A percentile compares a stretch with the other conserved stretches of the same genome.
Evolutionary conservation across 495 filamentous ascomycete genomes (phyloP).

Genomic region (Clavariopsis aquatica): DNA sequence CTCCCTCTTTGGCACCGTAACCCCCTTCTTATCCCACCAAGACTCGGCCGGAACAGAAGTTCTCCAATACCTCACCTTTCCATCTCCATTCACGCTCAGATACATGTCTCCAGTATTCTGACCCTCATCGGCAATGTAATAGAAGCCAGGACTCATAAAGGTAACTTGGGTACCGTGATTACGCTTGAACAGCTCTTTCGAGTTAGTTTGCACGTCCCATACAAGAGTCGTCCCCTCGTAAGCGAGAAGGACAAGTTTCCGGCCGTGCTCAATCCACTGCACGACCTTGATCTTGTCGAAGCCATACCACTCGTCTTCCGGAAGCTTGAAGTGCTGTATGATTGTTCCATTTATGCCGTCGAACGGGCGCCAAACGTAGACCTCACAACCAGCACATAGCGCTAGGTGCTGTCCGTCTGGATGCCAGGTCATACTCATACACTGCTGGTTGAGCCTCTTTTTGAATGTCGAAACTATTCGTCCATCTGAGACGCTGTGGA

Average conservation of each 20-base stretch:
- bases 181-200: slow-evolving; percentile 15
- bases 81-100: slow-evolving; percentile 19
- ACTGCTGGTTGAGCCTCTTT: slow-evolving; percentile 8
- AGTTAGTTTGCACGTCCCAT: slow-evolving; percentile 15
- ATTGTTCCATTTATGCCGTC: neutral
- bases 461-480: slow-evolving; percentile 4
- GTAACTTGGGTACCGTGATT: neutral
- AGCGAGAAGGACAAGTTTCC: slow-evolving; percentile 7
- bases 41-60: neutral
- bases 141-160: neutral
- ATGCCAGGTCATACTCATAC: slow-evolving; percentile 15
- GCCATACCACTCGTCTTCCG: neutral
- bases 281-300: neutral
- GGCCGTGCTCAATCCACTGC: slow-evolving; percentile 16
- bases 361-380: slow-evolving; percentile 18
- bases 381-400: slow-evolving; percentile 6
- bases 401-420: slow-evolving; percentile 17
- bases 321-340: slow-evolving; percentile 10
- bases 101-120: neutral
- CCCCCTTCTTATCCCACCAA: slow-evolving; percentile 8
- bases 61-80: slow-evolving; percentile 13
- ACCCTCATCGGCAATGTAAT: neutral
- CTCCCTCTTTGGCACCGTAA: neutral
- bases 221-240: slow-evolving; percentile 19
- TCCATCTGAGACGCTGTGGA: slow-evolving; percentile 27